Evolutionary conservation across 2,329 filamentous ascomycete species (phyloP).

Genomic region (Diaporthe capsici): DNA sequence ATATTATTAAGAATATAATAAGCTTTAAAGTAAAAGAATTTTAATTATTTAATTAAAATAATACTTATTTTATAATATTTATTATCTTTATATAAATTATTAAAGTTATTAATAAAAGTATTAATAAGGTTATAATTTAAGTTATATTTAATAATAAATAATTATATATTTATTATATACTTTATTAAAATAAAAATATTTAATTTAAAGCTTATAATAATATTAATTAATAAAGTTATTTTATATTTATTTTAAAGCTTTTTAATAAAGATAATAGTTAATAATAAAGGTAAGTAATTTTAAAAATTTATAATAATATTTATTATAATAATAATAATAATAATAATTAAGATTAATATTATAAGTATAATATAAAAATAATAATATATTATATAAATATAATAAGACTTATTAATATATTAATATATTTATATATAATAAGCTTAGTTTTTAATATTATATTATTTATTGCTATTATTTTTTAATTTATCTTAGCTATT

Average conservation of each 20-base stretch:
- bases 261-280: neutral
- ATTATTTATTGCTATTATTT: neutral
- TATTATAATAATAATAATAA: neutral
- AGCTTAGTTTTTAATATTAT: neutral
- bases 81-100: neutral
- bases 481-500: fast-evolving
- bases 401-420: neutral
- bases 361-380: neutral
- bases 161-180: neutral
- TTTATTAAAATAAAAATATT: neutral
- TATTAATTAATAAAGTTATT: neutral
- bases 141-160: neutral
- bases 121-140: neutral
- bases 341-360: neutral
- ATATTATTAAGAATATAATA: neutral
- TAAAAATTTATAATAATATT: neutral
- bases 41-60: neutral
- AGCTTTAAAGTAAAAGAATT: neutral
- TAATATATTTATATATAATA: neutral
- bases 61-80: neutral
- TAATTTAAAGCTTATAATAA: neutral
- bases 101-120: neutral
- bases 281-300: neutral
- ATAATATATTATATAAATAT: neutral
- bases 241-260: neutral